Base-by-base conservation (phyloP, 768 basidiomycete genomes). In the Naganishia vaughanmartiniae region DNA sequence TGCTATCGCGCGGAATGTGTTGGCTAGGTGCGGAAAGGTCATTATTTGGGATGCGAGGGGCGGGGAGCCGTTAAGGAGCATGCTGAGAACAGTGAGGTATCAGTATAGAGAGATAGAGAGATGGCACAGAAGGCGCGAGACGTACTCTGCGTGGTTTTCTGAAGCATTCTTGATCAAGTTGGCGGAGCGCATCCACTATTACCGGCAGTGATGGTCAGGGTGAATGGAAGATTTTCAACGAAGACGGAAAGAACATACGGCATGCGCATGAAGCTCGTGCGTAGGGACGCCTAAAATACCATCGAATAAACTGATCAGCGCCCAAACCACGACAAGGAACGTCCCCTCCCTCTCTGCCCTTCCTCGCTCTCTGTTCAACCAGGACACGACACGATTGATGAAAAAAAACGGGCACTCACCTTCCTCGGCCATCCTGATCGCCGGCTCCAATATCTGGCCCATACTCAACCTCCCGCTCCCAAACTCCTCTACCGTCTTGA, bases 371-470 rank as follows among this genome's bases (percentile, higher is more conserved):
- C n/a, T n/a, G n/a, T n/a, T n/a, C n/a, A n/a, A 55, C 14, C 24
- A 15, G 14, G 24, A n/a, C 24, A 55, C 28, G 28, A 26, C 36
- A 14, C 58, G n/a, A n/a, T n/a, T n/a, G n/a, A n/a, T n/a, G n/a
- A n/a, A n/a, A 31, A 65, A 45, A 42, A 4, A 42, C 1, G 10
- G 26, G 24, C 7, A 45, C 60, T 45, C 42, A 63, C 93, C 96
- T 81, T 92, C 89, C 79, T 95, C 91, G 9, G 94, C 96, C 66
- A 98, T 83, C 48, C 89, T 84, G 69, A 96, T 96, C 1, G 94
- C 96, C 67, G 96, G 96, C 30, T 83, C 89, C 30, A 98, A 84
- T 34, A 93, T 84, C 19, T 97, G 91, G 3, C 85, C 86, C 55
- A 89, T 73, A 0, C 82, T 83, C 4, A 90, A 68, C 70, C 86